These are phyloP conservation scores for Heterobasidion parviporum DNA, from an alignment of 1,284 basidiomycete species.

Conservation along the genomic window DNA sequence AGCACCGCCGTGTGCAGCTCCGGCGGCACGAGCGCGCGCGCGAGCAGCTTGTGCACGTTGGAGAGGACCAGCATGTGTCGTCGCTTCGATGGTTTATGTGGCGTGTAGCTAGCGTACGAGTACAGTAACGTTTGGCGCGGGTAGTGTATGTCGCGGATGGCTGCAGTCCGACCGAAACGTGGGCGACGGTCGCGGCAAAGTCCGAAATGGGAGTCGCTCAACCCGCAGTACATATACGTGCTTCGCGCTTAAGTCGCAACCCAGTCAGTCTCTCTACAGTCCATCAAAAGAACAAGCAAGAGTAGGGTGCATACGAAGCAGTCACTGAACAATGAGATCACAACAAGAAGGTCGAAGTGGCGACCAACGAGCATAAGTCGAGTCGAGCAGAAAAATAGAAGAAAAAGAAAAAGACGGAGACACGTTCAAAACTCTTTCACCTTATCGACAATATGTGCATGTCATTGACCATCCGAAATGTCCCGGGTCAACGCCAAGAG, in stretches of 20 bases:
- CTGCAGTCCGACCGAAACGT: background rate
- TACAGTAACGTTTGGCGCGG: too few species aligned
- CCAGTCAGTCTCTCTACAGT: too few species aligned
- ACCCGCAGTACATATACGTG: background rate
- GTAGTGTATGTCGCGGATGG: background rate
- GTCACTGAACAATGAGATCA: too few species aligned
- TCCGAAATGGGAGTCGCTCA: background rate
- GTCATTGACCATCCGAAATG: too few species aligned
- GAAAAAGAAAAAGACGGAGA: background rate
- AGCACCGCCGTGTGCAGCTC: conserved; percentile 53
- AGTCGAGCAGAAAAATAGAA: background rate
- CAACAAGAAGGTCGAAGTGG: too few species aligned
- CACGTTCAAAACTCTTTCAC: background rate
- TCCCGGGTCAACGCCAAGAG: too few species aligned
- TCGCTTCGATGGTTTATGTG: background rate
- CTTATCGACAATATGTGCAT: background rate
- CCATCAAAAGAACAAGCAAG: too few species aligned
- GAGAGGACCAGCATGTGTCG: conserved; percentile 53
- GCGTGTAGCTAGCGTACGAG: too few species aligned
- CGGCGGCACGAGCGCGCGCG: conserved; percentile 44
- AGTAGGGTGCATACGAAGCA: too few species aligned
- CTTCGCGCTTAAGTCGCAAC: background rate
- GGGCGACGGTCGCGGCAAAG: background rate
- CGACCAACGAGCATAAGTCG: too few species aligned
- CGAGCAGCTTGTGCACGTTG: conserved; percentile 49